A percentile compares a stretch with the other conserved stretches of the same genome.
Conservation (phyloP, 2,329 filamentous ascomycete species). For the Epichloe coenophiala region DNA sequence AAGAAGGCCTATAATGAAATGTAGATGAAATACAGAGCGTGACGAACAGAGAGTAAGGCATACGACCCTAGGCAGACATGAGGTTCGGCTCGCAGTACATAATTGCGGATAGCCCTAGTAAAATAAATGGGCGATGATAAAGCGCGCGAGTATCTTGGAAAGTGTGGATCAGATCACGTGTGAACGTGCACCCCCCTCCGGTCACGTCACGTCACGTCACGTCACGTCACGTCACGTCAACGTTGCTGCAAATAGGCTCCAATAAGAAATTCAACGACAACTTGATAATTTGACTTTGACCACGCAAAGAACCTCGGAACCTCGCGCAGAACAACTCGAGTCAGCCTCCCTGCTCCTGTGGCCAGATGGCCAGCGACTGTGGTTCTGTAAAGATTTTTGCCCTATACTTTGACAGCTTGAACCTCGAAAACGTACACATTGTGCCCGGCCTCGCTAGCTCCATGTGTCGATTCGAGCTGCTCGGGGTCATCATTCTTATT, state of each 20-base stretch:
- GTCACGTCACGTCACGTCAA: background rate
- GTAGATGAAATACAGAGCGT: background rate
- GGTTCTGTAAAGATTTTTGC: no score
- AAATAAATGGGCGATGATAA: no score
- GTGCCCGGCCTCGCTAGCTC: background rate
- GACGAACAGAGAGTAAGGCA: no score
- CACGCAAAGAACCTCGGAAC: background rate
- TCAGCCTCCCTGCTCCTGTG: background rate
- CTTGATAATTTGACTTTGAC: background rate
- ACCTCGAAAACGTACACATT: background rate
- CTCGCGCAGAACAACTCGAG: background rate
- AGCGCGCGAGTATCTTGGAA: no score
- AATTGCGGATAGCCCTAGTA: no score
- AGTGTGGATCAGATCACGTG: slow-evolving; percentile 4
- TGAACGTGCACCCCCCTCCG: background rate
- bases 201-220: background rate
- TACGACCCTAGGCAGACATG: no score
- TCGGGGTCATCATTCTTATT: slow-evolving; percentile 36
- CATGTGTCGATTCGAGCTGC: slow-evolving; percentile 42
- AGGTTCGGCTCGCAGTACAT: no score
- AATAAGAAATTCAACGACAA: background rate
- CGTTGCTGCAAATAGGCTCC: background rate
- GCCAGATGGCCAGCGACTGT: background rate
- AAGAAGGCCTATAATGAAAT: slow-evolving; percentile 10
- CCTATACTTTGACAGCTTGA: background rate